Conservation (phyloP, 352 stramenopile genomes). For the Globisporangium yorkense region DNA sequence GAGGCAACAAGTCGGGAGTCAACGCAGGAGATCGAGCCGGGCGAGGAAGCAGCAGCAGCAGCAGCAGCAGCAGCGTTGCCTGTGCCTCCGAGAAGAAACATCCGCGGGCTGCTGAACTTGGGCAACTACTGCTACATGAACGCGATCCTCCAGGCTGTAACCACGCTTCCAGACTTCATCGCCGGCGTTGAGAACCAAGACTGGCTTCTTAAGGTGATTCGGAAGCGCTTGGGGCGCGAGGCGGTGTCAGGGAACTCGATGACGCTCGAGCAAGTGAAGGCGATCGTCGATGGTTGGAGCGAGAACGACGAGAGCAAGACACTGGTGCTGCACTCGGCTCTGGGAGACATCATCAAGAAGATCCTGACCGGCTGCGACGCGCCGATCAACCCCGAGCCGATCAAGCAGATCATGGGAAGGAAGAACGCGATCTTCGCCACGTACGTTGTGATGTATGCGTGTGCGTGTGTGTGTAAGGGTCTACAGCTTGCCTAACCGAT, state of each 20-base stretch:
- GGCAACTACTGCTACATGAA: conserved; percentile 95
- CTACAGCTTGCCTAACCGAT: not conserved
- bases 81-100: conserved; percentile 6
- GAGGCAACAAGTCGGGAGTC: conserved; percentile 9
- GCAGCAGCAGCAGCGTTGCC: not conserved
- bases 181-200: conserved; percentile 43
- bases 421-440: conserved; percentile 79
- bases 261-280: conserved; percentile 39
- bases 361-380: conserved; percentile 58
- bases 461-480: not conserved
- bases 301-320: conserved; percentile 40
- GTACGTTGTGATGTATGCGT: conserved; percentile 25
- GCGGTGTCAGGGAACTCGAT: conserved; percentile 17
- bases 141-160: conserved; percentile 85
- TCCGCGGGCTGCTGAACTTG: conserved; percentile 92
- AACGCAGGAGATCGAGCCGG: conserved; percentile 10
- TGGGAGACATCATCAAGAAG: conserved; percentile 52
- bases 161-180: conserved; percentile 64
- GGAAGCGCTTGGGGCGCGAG: conserved; percentile 28
- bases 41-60: not conserved
- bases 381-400: conserved; percentile 67
- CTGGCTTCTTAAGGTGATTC: conserved; percentile 51
- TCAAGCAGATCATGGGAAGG: conserved; percentile 76
- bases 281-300: conserved; percentile 42
- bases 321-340: conserved; percentile 44